Base-by-base conservation (phyloP, 2,329 filamentous ascomycete genomes). In the Monilinia polystroma region DNA sequence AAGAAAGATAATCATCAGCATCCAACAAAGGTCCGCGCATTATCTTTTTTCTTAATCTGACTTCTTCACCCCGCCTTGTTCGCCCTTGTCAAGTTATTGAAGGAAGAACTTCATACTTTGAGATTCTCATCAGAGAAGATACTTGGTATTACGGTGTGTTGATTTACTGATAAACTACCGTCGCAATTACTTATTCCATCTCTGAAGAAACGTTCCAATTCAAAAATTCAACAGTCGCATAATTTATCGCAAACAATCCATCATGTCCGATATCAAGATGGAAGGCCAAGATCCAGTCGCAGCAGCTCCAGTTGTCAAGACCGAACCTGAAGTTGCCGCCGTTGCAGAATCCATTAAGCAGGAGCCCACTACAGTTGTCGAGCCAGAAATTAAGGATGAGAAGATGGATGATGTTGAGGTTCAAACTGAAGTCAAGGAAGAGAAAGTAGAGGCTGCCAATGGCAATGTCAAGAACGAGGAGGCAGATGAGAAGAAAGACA, bases 11-110 rank as follows among this genome's bases (percentile, higher is more conserved):
- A 20, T 6, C 57, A 51, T 20, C 45, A 20, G 49, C 43, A 32
- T 56, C 54, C 35, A 51, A 0, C 45, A 49, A 60, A 29, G 57
- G 29, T 49, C 43, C 29, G 57, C 43, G 38, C 57, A 52, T 38
- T 38, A 49, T 58, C 43, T 43, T 64, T 62, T 59, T 38, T 60
- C 67, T 23, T 23, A 23, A 66, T 59, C 60, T 58, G 52, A 64
- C 67, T 58, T 63, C 57, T 70, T 63, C 58, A 73, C 73, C 73
- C 73, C 73, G 73, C 73, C 70, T 73, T 68, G 67, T 57, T 63
- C 55, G 55, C 49, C 63, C 63, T 66, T 67, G 57, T 66, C 56
- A 63, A 69, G 41, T 18, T 43, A 43, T 16, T 43, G 41, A 2
- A 58, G 43, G 59, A 55, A 56, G 41, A 26, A 67, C 57, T 68